Conservation (phyloP, 1,284 basidiomycete genomes). For the Entoloma clypeatum region DNA sequence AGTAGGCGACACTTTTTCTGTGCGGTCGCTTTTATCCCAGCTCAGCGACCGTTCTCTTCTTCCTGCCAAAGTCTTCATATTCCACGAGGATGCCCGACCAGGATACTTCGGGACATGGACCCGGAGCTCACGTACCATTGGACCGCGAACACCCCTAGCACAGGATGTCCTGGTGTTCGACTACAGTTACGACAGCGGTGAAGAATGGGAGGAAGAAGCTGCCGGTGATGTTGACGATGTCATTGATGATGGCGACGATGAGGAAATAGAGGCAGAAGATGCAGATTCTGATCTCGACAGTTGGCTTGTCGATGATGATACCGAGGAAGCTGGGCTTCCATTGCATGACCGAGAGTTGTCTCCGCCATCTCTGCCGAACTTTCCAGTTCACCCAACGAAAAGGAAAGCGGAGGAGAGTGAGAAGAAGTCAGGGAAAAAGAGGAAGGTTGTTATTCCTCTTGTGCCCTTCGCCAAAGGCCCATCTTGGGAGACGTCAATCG, state of each 20-base stretch:
- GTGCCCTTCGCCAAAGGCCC: constrained; percentile 78
- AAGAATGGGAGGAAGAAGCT: constrained; percentile 81
- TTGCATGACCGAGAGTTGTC: constrained; percentile 39
- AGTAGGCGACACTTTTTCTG: constrained; percentile 59
- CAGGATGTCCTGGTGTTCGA: constrained; percentile 68
- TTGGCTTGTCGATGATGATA: constrained; percentile 80
- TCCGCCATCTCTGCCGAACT: constrained; percentile 34
- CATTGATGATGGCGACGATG: constrained; percentile 62
- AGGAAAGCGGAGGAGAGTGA: constrained; percentile 49
- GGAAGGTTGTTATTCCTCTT: constrained; percentile 70
- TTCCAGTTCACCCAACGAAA: constrained; percentile 41
- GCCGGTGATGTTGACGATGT: constrained; percentile 71
- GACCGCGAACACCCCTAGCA: constrained; percentile 71
- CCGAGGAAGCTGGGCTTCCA: constrained; percentile 47
- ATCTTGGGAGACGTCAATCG: constrained; percentile 64
- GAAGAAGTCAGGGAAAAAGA: constrained; percentile 54
- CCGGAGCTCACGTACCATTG: constrained; percentile 63
- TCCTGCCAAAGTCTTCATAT: constrained; percentile 73
- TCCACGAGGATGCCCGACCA: constrained; percentile 72
- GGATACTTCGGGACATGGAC: constrained; percentile 89
- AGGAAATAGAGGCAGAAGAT: constrained; percentile 57
- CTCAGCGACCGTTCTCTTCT: constrained; percentile 57
- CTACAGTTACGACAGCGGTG: constrained; percentile 82
- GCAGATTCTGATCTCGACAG: constrained; percentile 69
- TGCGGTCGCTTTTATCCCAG: constrained; percentile 50